A percentile compares a stretch with the other conserved stretches of the same genome.
phyloP scores from a whole-genome alignment of 2,329 filamentous ascomycete genomes.

The Penicillium sp. region DNA sequence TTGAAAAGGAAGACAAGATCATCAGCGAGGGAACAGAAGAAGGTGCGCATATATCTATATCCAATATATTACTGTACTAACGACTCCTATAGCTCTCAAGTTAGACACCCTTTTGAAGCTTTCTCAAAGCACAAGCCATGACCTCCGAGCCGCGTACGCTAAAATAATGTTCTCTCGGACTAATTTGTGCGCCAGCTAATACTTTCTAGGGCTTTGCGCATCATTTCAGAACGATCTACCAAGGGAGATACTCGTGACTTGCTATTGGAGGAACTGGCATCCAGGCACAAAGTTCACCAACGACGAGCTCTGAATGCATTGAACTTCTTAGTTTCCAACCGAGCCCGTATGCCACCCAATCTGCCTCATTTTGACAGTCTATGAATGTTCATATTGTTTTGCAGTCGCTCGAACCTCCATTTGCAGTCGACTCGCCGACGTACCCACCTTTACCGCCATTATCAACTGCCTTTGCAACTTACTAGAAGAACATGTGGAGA shows the following conservation, averaged over 20 bases:
- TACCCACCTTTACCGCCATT: constrained; percentile 40
- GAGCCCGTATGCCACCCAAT: constrained; percentile 35
- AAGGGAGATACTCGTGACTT: constrained; percentile 42
- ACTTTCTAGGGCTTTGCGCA: constrained; percentile 52
- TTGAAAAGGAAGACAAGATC: constrained; percentile 67
- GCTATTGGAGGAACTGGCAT: constrained; percentile 44
- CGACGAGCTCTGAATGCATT: constrained; percentile 46
- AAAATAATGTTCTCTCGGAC: constrained; percentile 32
- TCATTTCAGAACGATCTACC: constrained; percentile 47
- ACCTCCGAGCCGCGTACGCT: constrained; percentile 67
- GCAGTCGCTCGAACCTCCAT: constrained; percentile 40
- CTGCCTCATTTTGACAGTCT: not conserved
- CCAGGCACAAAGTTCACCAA: constrained; percentile 39
- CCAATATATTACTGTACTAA: constrained; percentile 17
- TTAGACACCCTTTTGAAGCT: constrained; percentile 66
- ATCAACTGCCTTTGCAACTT: constrained; percentile 46
- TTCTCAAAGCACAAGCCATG: constrained; percentile 68
- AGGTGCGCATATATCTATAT: constrained; percentile 33
- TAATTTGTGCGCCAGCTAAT: constrained; percentile 50
- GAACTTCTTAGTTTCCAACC: constrained; percentile 44
- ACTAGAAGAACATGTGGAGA: constrained; percentile 39
- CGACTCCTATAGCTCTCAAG: constrained; percentile 53
- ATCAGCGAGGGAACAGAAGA: constrained; percentile 76
- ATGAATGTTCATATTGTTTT: constrained; percentile 1
- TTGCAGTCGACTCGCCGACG: constrained; percentile 36